Evolutionary conservation across 148 eudicot species (phyloP).

Genomic region (Amaranthus cruentus): DNA sequence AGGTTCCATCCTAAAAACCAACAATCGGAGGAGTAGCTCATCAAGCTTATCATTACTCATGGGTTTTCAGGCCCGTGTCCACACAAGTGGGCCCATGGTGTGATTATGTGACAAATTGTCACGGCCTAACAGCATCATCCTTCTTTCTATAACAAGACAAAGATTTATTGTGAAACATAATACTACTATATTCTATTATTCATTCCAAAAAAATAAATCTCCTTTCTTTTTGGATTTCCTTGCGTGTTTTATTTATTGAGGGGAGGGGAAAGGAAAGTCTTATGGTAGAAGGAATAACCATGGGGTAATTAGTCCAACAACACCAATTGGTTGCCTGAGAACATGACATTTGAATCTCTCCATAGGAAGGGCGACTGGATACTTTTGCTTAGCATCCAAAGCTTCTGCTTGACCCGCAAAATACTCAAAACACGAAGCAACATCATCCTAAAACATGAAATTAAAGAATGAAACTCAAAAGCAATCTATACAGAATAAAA

Average conservation of each 20-base stretch:
- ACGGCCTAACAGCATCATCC: too few relatives aligned
- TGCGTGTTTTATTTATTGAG: background rate
- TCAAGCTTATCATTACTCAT: too few relatives aligned
- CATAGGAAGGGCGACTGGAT: constrained; percentile 76
- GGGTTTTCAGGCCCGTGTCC: too few relatives aligned
- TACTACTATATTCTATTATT: background rate
- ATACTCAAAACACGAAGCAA: constrained; percentile 85
- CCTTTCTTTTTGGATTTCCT: background rate
- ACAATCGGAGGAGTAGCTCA: too few relatives aligned
- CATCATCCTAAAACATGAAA: constrained; percentile 70
- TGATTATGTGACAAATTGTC: too few relatives aligned
- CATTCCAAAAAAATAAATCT: background rate
- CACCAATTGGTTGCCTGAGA: constrained; percentile 82
- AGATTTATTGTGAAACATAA: background rate
- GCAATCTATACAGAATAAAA: background rate
- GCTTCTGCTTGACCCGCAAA: constrained; percentile 92
- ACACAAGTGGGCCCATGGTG: too few relatives aligned
- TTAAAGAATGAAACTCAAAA: constrained; percentile 12
- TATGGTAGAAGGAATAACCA: constrained; percentile 43
- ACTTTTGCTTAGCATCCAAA: constrained; percentile 75
- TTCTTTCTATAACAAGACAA: background rate
- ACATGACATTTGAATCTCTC: constrained; percentile 81
- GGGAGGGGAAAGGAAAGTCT: background rate
- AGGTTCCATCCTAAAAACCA: too few relatives aligned
- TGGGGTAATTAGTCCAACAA: constrained; percentile 95